These are phyloP conservation scores for Baudoinia panamericana DNA, from an alignment of 495 filamentous ascomycete genomes.

Conservation along the genomic window DNA sequence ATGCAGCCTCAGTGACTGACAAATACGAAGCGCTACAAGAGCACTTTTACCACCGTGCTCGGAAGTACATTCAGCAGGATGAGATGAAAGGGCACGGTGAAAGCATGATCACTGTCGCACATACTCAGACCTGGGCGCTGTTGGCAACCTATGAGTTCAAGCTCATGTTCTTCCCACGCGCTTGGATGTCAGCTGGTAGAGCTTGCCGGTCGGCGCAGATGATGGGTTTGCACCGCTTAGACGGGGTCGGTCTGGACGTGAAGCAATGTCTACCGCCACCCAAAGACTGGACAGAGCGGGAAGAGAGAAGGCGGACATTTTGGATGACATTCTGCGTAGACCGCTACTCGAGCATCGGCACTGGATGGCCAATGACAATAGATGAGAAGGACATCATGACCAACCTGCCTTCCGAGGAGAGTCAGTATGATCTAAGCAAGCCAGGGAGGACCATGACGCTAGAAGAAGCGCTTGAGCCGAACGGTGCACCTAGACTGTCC, in stretches of 20 bases:
- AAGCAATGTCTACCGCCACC: slow-evolving; percentile 80
- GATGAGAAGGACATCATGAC: slow-evolving; percentile 88
- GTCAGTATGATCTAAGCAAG: slow-evolving; percentile 72
- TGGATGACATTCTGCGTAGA: slow-evolving; percentile 89
- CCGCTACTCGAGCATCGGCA: slow-evolving; percentile 90
- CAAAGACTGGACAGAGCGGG: slow-evolving; percentile 82
- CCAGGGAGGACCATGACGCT: slow-evolving; percentile 57
- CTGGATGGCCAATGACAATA: slow-evolving; percentile 89
- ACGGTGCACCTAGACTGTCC: slow-evolving; percentile 57
- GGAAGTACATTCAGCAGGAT: slow-evolving; percentile 80
- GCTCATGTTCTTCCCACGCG: slow-evolving; percentile 93
- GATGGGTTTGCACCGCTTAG: slow-evolving; percentile 85
- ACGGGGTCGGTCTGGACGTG: slow-evolving; percentile 75
- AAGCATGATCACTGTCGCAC: slow-evolving; percentile 62
- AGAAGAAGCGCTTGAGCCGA: slow-evolving; percentile 55
- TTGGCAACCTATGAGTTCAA: slow-evolving; percentile 83
- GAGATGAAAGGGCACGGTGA: slow-evolving; percentile 93
- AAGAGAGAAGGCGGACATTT: slow-evolving; percentile 83
- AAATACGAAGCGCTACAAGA: slow-evolving; percentile 65
- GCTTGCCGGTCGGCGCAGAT: slow-evolving; percentile 67
- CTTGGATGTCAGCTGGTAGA: slow-evolving; percentile 83
- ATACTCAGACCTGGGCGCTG: slow-evolving; percentile 72
- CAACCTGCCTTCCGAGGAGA: slow-evolving; percentile 71
- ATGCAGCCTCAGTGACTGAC: slow-evolving; percentile 69
- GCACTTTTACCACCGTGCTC: slow-evolving; percentile 73